These are phyloP conservation scores for Fagopyrum homotropicum DNA, from an alignment of 148 eudicot species.

Conservation along the genomic window DNA sequence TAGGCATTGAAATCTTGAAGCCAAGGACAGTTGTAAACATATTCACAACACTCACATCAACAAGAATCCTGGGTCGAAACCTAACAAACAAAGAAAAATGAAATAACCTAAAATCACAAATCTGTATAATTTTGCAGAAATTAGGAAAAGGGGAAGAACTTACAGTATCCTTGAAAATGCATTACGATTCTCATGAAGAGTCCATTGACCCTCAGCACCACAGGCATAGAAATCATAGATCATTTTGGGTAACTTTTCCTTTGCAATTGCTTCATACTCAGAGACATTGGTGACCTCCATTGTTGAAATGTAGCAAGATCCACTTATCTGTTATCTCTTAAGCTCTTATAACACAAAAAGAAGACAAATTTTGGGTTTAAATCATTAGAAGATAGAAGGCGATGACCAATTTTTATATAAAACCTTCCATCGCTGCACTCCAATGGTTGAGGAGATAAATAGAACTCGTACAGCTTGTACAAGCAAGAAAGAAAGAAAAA, in stretches of 20 bases:
- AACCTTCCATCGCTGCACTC: no score
- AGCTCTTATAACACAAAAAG: no score
- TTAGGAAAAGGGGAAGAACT: slow-evolving; percentile 6
- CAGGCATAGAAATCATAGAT: slow-evolving; percentile 75
- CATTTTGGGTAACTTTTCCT: slow-evolving; percentile 79
- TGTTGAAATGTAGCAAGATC: no score
- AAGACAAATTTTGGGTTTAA: no score
- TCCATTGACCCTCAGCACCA: slow-evolving; percentile 95
- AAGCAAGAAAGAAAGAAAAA: no score
- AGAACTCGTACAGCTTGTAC: no score
- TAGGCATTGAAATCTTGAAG: slow-evolving; percentile 80
- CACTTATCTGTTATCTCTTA: no score
- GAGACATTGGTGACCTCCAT: slow-evolving; percentile 70
- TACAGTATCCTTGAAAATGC: slow-evolving; percentile 78
- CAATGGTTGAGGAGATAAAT: no score
- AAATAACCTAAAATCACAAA: no score
- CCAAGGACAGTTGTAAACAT: slow-evolving; percentile 60
- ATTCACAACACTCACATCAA: slow-evolving; percentile 73
- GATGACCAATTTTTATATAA: no score
- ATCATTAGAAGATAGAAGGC: no score
- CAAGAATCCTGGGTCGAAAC: slow-evolving; percentile 77
- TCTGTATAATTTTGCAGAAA: no score
- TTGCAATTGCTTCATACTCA: slow-evolving; percentile 74
- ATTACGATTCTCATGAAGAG: slow-evolving; percentile 66
- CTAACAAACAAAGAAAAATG: slow-evolving; percentile 21